phyloP scores from a whole-genome alignment of 2,329 filamentous ascomycete genomes.

The Phaeomoniella chlamydospora region DNA sequence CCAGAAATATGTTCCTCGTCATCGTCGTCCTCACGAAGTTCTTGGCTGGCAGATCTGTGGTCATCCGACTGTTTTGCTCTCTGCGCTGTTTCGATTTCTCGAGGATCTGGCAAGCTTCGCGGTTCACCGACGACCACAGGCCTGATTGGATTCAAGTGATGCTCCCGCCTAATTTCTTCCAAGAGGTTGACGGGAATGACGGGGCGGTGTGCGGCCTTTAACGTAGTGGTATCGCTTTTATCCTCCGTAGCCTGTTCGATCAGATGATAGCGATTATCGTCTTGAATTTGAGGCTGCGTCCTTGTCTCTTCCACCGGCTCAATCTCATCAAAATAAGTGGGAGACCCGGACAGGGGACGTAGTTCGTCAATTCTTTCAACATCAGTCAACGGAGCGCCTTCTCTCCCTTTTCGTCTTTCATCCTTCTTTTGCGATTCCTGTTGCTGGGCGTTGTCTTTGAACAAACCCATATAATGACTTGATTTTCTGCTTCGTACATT shows the following conservation, averaged over 20 bases:
- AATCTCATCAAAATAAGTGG: not conserved
- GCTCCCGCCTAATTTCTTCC: conserved; percentile 42
- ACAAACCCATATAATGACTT: conserved; percentile 50
- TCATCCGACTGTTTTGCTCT: conserved; percentile 1
- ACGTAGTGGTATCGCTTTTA: not conserved
- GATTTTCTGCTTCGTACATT: conserved; percentile 50
- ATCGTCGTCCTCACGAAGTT: conserved; percentile 35
- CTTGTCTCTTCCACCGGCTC: not conserved
- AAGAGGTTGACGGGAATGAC: conserved; percentile 34
- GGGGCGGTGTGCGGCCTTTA: not conserved
- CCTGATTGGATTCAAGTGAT: conserved; percentile 14
- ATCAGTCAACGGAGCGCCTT: not conserved
- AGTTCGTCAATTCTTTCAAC: not conserved
- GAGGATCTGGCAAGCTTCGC: not conserved
- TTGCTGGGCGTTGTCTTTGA: conserved; percentile 45
- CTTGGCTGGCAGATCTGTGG: conserved; percentile 1
- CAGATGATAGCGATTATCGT: not conserved
- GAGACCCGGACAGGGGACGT: not conserved
- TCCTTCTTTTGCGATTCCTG: conserved; percentile 37
- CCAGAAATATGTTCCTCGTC: conserved; percentile 51
- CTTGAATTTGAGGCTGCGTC: not conserved
- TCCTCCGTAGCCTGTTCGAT: not conserved
- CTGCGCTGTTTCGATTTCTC: not conserved
- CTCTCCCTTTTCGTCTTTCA: conserved; percentile 19
- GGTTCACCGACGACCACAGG: not conserved